phyloP scores from a whole-genome alignment of 192 early-diverging fungal genomes.

The Geranomyces michiganensis region DNA sequence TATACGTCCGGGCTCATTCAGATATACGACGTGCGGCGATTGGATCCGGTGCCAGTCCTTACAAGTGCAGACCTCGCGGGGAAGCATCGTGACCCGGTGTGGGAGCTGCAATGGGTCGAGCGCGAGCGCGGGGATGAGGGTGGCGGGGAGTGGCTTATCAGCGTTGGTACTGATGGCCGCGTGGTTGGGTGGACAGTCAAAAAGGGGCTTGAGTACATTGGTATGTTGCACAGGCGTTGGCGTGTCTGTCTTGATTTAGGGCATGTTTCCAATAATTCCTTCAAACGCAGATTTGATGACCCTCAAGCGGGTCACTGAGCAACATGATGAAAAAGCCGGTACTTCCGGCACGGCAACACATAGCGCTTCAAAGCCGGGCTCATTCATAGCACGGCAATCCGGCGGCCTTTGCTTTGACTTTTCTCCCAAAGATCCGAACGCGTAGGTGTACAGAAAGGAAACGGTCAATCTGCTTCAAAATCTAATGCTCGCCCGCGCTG shows the following conservation, averaged over 20 bases:
- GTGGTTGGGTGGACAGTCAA: slow-evolving; percentile 61
- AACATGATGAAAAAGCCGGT: slow-evolving; percentile 40
- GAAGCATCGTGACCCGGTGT: slow-evolving; percentile 65
- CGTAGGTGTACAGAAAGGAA: slow-evolving; percentile 31
- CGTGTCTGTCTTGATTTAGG: neutral
- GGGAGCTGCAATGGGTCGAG: slow-evolving; percentile 68
- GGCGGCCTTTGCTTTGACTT: slow-evolving; percentile 68
- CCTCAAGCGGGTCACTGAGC: slow-evolving; percentile 57
- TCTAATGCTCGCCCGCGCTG: neutral
- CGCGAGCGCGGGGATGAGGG: slow-evolving; percentile 58
- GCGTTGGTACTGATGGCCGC: slow-evolving; percentile 60
- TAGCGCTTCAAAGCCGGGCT: slow-evolving; percentile 36
- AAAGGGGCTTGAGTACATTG: slow-evolving; percentile 59
- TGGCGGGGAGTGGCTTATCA: slow-evolving; percentile 52
- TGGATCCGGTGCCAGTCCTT: neutral
- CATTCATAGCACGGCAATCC: slow-evolving; percentile 61
- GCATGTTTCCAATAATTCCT: neutral
- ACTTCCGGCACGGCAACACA: neutral
- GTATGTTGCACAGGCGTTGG: slow-evolving; percentile 23
- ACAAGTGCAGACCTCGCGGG: slow-evolving; percentile 40
- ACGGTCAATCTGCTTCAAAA: neutral
- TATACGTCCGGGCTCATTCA: slow-evolving; percentile 54
- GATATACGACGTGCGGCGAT: slow-evolving; percentile 58
- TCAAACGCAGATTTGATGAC: slow-evolving; percentile 53
- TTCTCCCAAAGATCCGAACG: slow-evolving; percentile 59